Evolutionary conservation across 2,329 filamentous ascomycete genomes (phyloP).

Genomic region (Zasmidium citrigriseum): DNA sequence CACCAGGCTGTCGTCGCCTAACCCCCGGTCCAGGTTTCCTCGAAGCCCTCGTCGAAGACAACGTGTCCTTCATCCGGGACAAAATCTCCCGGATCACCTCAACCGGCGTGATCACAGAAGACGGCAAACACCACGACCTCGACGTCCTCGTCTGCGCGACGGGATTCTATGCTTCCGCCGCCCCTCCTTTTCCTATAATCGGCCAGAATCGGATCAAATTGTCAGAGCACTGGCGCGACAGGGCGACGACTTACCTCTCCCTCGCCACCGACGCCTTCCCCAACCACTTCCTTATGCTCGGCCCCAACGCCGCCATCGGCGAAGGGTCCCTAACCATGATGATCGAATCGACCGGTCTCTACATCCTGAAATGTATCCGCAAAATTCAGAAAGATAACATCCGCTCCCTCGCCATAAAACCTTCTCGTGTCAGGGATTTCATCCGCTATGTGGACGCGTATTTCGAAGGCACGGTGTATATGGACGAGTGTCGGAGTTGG

Average conservation of each 20-base stretch:
- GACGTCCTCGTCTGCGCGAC: slow-evolving; percentile 40
- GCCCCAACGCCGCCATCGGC: slow-evolving; percentile 23
- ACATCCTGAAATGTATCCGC: slow-evolving; percentile 43
- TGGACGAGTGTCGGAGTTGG: slow-evolving; percentile 12
- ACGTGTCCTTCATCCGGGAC: slow-evolving; percentile 48
- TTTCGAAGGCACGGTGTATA: slow-evolving; percentile 46
- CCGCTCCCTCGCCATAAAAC: slow-evolving; percentile 43
- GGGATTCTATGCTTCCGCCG: slow-evolving; percentile 38
- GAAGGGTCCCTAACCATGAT: slow-evolving; percentile 25
- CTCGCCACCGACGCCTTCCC: slow-evolving; percentile 31
- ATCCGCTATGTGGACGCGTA: slow-evolving; percentile 49
- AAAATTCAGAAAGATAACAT: slow-evolving; percentile 48
- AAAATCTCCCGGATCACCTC: slow-evolving; percentile 41
- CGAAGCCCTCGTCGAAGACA: slow-evolving; percentile 49
- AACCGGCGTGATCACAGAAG: slow-evolving; percentile 42
- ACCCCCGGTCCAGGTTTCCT: slow-evolving; percentile 56
- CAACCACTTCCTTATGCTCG: slow-evolving; percentile 33
- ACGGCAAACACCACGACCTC: slow-evolving; percentile 37
- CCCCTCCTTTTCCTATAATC: slow-evolving; percentile 30
- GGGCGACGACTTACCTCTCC: slow-evolving; percentile 39
- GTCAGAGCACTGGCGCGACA: slow-evolving; percentile 40
- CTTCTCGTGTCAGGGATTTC: slow-evolving; percentile 53
- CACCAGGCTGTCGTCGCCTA: slow-evolving; percentile 48
- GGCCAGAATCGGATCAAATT: slow-evolving; percentile 26
- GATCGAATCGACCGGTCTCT: slow-evolving; percentile 38